Base-by-base conservation (phyloP, 148 eudicot species). In the Silene uniflora region DNA sequence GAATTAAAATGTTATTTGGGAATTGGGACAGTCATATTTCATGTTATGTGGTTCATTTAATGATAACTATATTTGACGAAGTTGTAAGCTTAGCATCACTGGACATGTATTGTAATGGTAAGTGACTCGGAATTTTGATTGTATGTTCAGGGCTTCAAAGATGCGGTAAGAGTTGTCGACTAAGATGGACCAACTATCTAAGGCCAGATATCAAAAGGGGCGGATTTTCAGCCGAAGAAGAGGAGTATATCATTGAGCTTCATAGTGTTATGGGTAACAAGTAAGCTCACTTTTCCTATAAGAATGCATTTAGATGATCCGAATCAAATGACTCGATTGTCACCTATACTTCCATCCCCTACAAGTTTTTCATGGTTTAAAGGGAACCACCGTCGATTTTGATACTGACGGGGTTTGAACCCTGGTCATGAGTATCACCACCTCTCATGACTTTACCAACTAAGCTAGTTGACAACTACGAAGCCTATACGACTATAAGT, bases 161-260 rank as follows among this genome's bases (percentile, higher is more conserved):
- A 78, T 93, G 98, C 75, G 98, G 98, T 19, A 94, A 94, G 86
- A 94, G 98, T 59, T 94, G 98, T 46, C 84, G 98, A 5, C 85
- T 94, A 49, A 81, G 98, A 8, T 94, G 98, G 98, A 91, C 98
- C 0, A 94, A 94, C 65, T 94, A 91, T 78, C 82, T 94, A 58
- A 77, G 98, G 78, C 98, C 98, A 11, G 98, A 94, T 73, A 94
- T 94, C 71, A 94, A 94, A 74, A 88, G 97, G 77, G 98, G 97
- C 5, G 71, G 87, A 67, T 93, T 93, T 78, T 86, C 97, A 8
- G 84, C 86, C 72, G 98, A 91, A 75, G 98, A 93, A 75, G 98
- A 93, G 81, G 97, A 91, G 67, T 82, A 95, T 9, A 93, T 93
- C 0, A 90, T 93, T 84, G 93, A 93, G 67, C 87, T 91, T 1